phyloP scores from a whole-genome alignment of 2,329 filamentous ascomycete genomes.

The Ophiostoma sp. region DNA sequence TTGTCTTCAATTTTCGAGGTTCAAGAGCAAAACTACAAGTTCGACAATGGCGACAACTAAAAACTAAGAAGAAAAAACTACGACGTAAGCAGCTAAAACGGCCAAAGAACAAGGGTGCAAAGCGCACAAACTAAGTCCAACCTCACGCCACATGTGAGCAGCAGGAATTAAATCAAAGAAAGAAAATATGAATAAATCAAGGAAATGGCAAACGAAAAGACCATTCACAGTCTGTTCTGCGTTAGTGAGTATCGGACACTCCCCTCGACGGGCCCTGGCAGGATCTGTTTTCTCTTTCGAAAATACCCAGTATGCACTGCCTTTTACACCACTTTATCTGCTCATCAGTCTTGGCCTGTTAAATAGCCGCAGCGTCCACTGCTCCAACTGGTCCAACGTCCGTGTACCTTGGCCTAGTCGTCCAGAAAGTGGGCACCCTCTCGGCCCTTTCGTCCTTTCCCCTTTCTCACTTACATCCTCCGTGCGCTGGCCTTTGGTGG shows the following conservation, averaged over 20 bases:
- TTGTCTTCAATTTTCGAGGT: no score
- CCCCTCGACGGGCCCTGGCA: background rate
- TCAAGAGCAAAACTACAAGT: no score
- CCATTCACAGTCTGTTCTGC: background rate
- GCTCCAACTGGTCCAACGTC: background rate
- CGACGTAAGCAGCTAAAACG: no score
- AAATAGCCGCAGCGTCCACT: background rate
- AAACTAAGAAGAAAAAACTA: no score
- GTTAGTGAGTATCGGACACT: background rate
- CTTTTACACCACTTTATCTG: no score
- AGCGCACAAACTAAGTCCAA: background rate
- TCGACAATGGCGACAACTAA: no score
- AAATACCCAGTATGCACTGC: background rate
- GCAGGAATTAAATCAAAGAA: background rate
- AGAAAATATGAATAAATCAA: background rate
- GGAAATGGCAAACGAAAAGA: background rate
- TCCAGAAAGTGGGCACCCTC: background rate
- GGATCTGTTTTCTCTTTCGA: background rate
- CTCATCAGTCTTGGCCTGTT: background rate
- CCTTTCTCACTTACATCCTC: constrained; percentile 1
- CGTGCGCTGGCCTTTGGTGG: background rate
- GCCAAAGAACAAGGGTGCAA: background rate
- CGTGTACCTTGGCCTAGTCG: constrained; percentile 1
- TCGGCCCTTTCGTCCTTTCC: constrained; percentile 1
- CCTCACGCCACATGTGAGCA: background rate